Conservation (phyloP, 305 asterid species). For the Fraxinus albicans region DNA sequence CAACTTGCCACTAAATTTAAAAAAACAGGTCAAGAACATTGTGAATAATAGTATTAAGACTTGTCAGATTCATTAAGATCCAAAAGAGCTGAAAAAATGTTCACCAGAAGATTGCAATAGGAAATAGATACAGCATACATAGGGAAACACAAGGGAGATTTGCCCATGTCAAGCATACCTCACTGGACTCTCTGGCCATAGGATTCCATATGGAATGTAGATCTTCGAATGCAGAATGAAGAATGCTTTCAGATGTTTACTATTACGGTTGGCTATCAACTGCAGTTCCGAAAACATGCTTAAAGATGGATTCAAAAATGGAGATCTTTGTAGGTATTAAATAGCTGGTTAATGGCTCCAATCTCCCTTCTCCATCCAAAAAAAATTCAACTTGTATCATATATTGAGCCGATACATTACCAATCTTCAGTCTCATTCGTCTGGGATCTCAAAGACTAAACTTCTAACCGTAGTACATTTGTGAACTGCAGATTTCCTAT, state of each 20-base stretch:
- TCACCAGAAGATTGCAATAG: background rate
- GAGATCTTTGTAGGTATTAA: background rate
- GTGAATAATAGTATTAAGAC: background rate
- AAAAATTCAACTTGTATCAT: background rate
- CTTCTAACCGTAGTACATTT: slow-evolving; percentile 14
- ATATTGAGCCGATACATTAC: background rate
- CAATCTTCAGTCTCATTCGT: slow-evolving; percentile 31
- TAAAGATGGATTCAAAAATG: background rate
- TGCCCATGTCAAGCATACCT: background rate
- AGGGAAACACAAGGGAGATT: background rate
- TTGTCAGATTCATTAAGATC: background rate
- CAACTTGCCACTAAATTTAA: background rate
- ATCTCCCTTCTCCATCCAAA: background rate
- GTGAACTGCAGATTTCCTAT: slow-evolving; percentile 13
- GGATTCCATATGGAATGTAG: background rate
- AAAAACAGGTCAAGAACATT: background rate
- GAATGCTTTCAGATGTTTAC: background rate
- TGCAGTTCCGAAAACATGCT: background rate
- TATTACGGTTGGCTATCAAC: background rate
- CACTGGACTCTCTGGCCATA: background rate
- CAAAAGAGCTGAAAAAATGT: background rate
- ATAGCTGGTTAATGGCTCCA: background rate
- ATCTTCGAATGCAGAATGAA: background rate
- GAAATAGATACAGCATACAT: background rate
- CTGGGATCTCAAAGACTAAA: slow-evolving; percentile 40